phyloP scores from a whole-genome alignment of 305 asterid species.

The Plantago coronopus region DNA sequence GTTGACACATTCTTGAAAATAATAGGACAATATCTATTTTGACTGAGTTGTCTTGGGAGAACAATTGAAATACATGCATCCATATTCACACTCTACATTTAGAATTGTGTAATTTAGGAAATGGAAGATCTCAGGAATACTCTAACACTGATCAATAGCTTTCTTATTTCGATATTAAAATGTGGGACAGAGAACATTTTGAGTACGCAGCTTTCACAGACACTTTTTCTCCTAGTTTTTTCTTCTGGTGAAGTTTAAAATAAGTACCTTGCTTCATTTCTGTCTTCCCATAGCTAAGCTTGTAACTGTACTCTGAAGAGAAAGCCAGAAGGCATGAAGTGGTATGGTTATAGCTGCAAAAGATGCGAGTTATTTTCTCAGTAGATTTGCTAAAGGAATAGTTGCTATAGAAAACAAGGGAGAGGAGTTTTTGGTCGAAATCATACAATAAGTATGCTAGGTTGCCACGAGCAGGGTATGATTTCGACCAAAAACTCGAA shows the following conservation, averaged over 20 bases:
- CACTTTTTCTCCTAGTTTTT: too few relatives aligned
- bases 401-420: not conserved
- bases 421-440: too few relatives aligned
- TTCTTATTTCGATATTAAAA: too few relatives aligned
- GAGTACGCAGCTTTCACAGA: not conserved
- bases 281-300: slow-evolving; percentile 84
- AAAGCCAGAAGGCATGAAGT: slow-evolving; percentile 74
- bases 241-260: slow-evolving; percentile 15
- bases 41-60: not conserved
- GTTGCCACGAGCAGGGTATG: too few relatives aligned
- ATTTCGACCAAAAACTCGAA: too few relatives aligned
- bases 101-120: slow-evolving; percentile 13
- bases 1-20: slow-evolving; percentile 11
- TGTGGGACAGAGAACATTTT: too few relatives aligned
- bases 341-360: slow-evolving; percentile 72
- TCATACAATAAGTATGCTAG: too few relatives aligned
- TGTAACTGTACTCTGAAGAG: slow-evolving; percentile 77
- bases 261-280: slow-evolving; percentile 83
- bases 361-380: slow-evolving; percentile 24
- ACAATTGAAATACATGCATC: not conserved
- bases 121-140: not conserved
- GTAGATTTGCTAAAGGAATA: not conserved
- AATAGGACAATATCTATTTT: not conserved
- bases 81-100: slow-evolving; percentile 2
- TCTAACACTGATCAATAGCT: too few relatives aligned